Evolutionary conservation across 2,329 filamentous ascomycete species (phyloP), one percentile per base, ranked within the genome.

Genomic region (Lachnellula cervina): DNA sequence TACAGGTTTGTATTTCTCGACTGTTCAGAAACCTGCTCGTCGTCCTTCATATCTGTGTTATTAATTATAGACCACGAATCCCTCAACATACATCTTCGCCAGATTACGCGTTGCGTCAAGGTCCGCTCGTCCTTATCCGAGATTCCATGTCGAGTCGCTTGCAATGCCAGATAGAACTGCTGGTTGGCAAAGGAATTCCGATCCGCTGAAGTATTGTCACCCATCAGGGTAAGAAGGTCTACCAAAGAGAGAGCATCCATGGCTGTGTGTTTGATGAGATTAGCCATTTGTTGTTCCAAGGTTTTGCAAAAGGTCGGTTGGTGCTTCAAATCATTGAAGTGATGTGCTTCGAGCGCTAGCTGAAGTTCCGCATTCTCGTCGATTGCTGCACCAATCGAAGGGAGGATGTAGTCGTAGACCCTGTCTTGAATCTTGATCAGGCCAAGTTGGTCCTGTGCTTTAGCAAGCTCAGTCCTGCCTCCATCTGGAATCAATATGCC

Each of bases 61-160:
- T 94, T 93, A 68, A 95, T 81, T 56, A 76, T 77, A 25, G 80
- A 76, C 94, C 94, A 99, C 68, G 97, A 83, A 69, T 97, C 92
- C 49, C 86, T 83, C 62, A 93, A 80, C 66, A 88, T 88, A 59
- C 90, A 87, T 52, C 94, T 84, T 68, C 94, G 87, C 94, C 94
- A 99, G 59, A 97, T 89, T n/a, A 84, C 71, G 58, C 76, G 77
- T 50, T 82, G 73, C 37, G 80, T 68, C 34, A 77, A 73, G 25
- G 86, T 79, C 60, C 80, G 78, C 46, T 81, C 77, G n/a, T 81
- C 79, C 17, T 76, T 84, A 61, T 74, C 76, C 64, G 71, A 77
- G 64, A 77, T 79, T 62, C 74, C 82, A 67, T 75, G 79, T 19
- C 53, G 55, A 5, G 58, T 52, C 14, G 63, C 69, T 57, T 74